Percentiles rank a stretch among this genome's conserved stretches.
phyloP scores from a whole-genome alignment of 106 monocot species.

The Iris macrosiphon region DNA sequence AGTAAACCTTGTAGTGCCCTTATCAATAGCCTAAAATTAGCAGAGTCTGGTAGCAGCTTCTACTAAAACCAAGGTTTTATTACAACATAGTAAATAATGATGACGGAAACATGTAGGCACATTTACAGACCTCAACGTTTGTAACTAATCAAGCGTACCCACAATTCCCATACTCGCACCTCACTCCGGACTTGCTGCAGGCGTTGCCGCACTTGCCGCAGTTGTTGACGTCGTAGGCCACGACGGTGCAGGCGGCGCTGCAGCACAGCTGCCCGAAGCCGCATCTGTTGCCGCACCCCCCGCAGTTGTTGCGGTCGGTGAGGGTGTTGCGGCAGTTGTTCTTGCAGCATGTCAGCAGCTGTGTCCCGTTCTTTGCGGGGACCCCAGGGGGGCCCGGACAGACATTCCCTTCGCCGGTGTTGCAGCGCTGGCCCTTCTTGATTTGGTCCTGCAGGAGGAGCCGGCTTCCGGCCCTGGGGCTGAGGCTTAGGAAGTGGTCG shows the following conservation, averaged over 20 bases:
- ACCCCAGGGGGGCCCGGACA: slow-evolving; percentile 16
- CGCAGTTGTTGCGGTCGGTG: slow-evolving; percentile 50
- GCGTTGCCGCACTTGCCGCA: slow-evolving; percentile 46
- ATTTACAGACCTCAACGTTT: no score
- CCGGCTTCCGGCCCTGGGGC: slow-evolving; percentile 25
- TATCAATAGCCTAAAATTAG: no score
- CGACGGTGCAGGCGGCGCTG: slow-evolving; percentile 31
- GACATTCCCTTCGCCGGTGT: neutral
- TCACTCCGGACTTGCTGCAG: slow-evolving; percentile 21
- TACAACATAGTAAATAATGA: no score
- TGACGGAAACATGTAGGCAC: no score
- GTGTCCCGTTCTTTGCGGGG: neutral
- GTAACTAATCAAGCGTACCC: slow-evolving; percentile 69
- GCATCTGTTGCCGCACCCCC: slow-evolving; percentile 40
- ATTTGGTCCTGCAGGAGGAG: slow-evolving; percentile 5
- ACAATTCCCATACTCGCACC: slow-evolving; percentile 50
- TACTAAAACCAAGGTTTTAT: no score
- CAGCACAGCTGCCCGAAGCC: slow-evolving; percentile 69
- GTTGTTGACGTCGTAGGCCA: slow-evolving; percentile 48
- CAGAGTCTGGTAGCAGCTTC: no score
- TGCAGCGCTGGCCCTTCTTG: slow-evolving; percentile 23
- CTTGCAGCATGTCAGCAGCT: slow-evolving; percentile 36
- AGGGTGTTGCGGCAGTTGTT: slow-evolving; percentile 31
- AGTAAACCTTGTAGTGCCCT: no score
- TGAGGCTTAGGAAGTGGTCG: slow-evolving; percentile 10